Conservation (phyloP, 78 protist species). For the Tieghemostelium lacteum region DNA sequence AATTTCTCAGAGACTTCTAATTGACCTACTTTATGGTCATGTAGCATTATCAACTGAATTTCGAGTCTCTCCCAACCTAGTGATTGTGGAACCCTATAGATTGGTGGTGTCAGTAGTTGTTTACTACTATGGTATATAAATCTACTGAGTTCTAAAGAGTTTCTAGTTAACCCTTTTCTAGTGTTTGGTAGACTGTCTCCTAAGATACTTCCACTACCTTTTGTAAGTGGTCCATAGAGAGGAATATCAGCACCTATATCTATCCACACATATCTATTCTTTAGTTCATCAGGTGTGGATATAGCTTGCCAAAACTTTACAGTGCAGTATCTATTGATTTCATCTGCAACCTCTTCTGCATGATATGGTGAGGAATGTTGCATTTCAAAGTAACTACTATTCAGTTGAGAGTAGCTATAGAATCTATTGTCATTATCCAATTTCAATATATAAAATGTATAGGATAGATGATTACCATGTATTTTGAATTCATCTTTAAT, state of each 20-base stretch:
- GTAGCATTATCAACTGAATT: conserved; percentile 62
- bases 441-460: conserved; percentile 11
- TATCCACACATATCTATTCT: conserved; percentile 62
- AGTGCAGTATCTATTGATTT: conserved; percentile 16
- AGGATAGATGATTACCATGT: not conserved
- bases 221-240: conserved; percentile 52
- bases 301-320: conserved; percentile 57
- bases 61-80: conserved; percentile 41
- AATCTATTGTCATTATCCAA: not conserved
- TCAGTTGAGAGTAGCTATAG: conserved; percentile 20
- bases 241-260: conserved; percentile 29
- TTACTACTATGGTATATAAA: conserved; percentile 33
- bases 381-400: not conserved
- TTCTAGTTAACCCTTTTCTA: not conserved
- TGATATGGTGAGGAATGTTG: too few species aligned
- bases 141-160: conserved; percentile 6
- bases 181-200: conserved; percentile 1
- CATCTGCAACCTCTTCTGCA: not conserved
- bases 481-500: not conserved
- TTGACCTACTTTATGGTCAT: conserved; percentile 57
- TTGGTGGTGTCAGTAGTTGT: conserved; percentile 43
- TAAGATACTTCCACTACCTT: conserved; percentile 45
- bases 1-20: conserved; percentile 38
- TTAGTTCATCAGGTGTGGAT: not conserved
- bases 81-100: not conserved